Evolutionary conservation across 2,329 filamentous ascomycete genomes (phyloP).

Genomic region (Pseudogymnoascus sp.): DNA sequence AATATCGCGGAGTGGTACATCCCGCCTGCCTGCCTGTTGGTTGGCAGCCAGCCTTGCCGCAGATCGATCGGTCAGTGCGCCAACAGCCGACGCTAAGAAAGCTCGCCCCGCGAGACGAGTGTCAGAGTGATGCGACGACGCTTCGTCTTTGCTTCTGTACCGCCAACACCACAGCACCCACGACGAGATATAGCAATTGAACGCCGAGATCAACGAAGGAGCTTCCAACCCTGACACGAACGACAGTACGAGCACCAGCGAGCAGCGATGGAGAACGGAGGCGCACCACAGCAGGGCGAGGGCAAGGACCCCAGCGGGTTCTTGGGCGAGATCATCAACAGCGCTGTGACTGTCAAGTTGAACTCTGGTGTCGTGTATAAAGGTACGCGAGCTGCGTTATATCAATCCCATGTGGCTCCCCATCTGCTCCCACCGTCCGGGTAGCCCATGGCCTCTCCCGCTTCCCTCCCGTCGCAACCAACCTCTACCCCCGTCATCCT

Average conservation of each 20-base stretch:
- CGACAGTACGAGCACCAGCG: slow-evolving; percentile 14
- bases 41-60: background rate
- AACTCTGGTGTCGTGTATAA: slow-evolving; percentile 99
- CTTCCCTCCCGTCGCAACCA: background rate
- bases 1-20: background rate
- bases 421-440: background rate
- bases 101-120: background rate
- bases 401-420: background rate
- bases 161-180: background rate
- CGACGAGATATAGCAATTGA: background rate
- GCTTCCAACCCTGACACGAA: background rate
- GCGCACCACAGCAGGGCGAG: slow-evolving; percentile 50
- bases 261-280: slow-evolving; percentile 64
- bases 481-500: background rate
- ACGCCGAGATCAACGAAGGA: background rate
- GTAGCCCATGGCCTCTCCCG: background rate
- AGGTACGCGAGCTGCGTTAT: slow-evolving; percentile 47
- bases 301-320: slow-evolving; percentile 92
- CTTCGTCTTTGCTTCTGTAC: background rate
- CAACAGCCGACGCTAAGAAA: slow-evolving; percentile 1
- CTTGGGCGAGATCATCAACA: slow-evolving; percentile 87
- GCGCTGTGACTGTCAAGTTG: slow-evolving; percentile 89
- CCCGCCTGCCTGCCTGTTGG: background rate
- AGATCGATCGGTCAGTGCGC: background rate
- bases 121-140: slow-evolving; percentile 1